Conservation (phyloP, 768 basidiomycete genomes). For the Xerocomellus chrysenteron region DNA sequence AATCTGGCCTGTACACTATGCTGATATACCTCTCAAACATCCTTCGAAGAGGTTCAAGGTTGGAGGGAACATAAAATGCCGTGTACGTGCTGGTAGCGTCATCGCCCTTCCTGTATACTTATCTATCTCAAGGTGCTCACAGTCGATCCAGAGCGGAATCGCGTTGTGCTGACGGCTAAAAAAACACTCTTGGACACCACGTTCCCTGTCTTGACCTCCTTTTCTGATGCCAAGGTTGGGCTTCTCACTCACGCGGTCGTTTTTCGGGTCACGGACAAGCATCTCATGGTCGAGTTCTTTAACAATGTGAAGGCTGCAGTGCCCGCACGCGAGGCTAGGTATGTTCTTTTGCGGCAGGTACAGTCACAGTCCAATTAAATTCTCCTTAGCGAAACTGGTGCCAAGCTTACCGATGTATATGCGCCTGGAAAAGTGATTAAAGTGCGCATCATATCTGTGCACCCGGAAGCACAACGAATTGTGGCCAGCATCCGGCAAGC, state of each 20-base stretch:
- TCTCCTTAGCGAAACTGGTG: slow-evolving; percentile 58
- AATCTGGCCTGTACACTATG: slow-evolving; percentile 92
- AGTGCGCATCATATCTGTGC: slow-evolving; percentile 72
- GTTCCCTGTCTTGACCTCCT: slow-evolving; percentile 61
- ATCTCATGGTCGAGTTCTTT: slow-evolving; percentile 86
- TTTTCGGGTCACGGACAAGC: slow-evolving; percentile 77
- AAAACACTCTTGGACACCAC: slow-evolving; percentile 83
- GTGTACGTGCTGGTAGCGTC: slow-evolving; percentile 49
- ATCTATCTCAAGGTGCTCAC: slow-evolving; percentile 62
- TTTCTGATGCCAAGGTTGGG: slow-evolving; percentile 71
- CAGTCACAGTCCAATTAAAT: neutral
- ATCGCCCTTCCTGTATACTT: neutral
- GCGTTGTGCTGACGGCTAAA: slow-evolving; percentile 87
- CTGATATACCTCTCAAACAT: slow-evolving; percentile 92
- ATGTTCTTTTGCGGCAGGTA: slow-evolving; percentile 19
- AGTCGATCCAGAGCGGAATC: slow-evolving; percentile 77
- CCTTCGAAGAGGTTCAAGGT: slow-evolving; percentile 88
- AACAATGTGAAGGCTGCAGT: slow-evolving; percentile 84
- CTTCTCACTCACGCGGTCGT: slow-evolving; percentile 78
- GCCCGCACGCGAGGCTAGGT: slow-evolving; percentile 82
- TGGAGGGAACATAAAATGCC: slow-evolving; percentile 79
- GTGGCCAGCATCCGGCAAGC: slow-evolving; percentile 88
- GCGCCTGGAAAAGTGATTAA: slow-evolving; percentile 79
- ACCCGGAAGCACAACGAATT: slow-evolving; percentile 60
- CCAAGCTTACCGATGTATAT: slow-evolving; percentile 62